Evolutionary conservation across 176 grass and related monocot species (phyloP), one percentile per base, ranked within the genome.

Genomic region (Carex cristatella): DNA sequence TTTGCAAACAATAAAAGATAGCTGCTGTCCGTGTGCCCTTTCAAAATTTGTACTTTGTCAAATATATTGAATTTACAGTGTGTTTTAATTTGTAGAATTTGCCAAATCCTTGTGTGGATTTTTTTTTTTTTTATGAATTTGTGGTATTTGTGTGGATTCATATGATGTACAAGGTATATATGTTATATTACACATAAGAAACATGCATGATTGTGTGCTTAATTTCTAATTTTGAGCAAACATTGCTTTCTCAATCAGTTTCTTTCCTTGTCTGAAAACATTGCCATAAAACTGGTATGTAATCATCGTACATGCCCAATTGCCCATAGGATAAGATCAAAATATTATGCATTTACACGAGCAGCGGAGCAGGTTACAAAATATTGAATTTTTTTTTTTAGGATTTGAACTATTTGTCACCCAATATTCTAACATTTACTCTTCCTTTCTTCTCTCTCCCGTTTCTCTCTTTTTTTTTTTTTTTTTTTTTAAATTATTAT

Each of bases 1-100:
- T 72, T 65, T 69, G 65, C 72, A 23, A 18, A 14, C 80, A 82
- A 66, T 61, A 66, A 13, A 65, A 82, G 8, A 3, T 64, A 82
- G 8, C 8, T 64, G 44, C 67, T 67, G 30, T 49, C 2, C 0
- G 30, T 65, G 30, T 65, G 27, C 11, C 23, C 27, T 32, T 65
- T 32, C 27, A 65, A 65, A 65, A 65, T 65, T 30, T 65, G 2
- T 30, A 65, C 27, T 65, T 65, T 28, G 9, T 65, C 27, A 65
- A 65, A 30, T 65, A 23, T 23, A 63, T 63, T 63, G 0, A 63
- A 69, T 69, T 68, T 69, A 69, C 66, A 33, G 66, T 69, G 31
- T 69, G 11, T 63, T 23, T 48, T 48, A 48, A 28, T 27, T 69
- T 69, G 3, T 69, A 5, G 9, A 7, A 1, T 61, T 23, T 9